These are phyloP conservation scores for Scheffersomyces segobiensis DNA, from an alignment of 1,139 yeast genomes.

Conservation along the genomic window DNA sequence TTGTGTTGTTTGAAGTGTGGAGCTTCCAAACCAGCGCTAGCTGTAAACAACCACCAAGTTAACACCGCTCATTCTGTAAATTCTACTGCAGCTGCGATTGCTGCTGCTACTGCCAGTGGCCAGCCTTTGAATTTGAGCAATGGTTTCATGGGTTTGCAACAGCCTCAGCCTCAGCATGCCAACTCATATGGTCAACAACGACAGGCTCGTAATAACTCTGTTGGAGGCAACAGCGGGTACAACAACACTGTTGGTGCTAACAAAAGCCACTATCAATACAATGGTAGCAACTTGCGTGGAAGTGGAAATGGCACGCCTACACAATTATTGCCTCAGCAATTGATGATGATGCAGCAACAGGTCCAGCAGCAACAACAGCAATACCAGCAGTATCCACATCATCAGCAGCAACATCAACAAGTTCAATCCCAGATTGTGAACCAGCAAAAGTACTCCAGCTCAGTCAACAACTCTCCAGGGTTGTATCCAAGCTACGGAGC, in stretches of 20 bases:
- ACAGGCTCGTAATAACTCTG: conserved; percentile 12
- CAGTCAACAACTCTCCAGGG: conserved; percentile 26
- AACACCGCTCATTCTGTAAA: conserved; percentile 36
- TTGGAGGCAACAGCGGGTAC: conserved; percentile 4
- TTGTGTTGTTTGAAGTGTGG: conserved; percentile 87
- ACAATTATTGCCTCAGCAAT: conserved; percentile 19
- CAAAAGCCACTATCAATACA: conserved; percentile 10
- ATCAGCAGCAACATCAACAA: conserved; percentile 15
- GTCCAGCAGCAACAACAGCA: conserved; percentile 11
- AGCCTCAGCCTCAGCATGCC: conserved; percentile 29
- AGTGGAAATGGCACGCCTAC: conserved; percentile 20
- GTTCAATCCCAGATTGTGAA: conserved; percentile 10
- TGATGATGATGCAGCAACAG: conserved; percentile 23
- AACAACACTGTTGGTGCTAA: conserved; percentile 6
- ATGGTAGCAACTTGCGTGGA: conserved; percentile 14
- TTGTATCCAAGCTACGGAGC: conserved; percentile 23
- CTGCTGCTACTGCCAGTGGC: conserved; percentile 56
- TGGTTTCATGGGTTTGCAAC: conserved; percentile 29
- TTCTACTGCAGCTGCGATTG: conserved; percentile 52
- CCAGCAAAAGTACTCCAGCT: conserved; percentile 20
- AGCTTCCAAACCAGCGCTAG: conserved; percentile 61
- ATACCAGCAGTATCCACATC: conserved; percentile 5
- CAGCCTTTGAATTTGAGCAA: conserved; percentile 43
- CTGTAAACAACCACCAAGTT: conserved; percentile 22
- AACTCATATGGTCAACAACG: conserved; percentile 5